These are phyloP conservation scores for Flaveria brownii DNA, from an alignment of 129 eudicot species.

Conservation along the genomic window DNA sequence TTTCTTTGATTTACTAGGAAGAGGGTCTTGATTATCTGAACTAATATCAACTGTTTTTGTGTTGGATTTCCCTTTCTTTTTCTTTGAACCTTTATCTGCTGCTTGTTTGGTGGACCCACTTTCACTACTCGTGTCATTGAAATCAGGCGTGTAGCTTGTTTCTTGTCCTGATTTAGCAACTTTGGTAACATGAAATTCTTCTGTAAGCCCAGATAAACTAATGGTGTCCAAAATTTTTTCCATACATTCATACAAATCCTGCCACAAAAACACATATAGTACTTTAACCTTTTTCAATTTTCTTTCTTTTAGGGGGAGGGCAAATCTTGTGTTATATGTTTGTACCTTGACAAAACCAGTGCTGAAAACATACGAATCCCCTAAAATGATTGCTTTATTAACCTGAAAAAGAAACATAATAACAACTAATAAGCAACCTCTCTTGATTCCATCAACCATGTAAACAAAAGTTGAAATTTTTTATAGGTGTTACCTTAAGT, in stretches of 20 bases:
- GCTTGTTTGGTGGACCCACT: conserved; percentile 49
- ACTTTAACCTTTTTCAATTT: conserved; percentile 14
- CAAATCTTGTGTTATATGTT: not conserved
- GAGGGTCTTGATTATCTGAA: conserved; percentile 57
- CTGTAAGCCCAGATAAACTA: conserved; percentile 40
- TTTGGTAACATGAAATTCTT: conserved; percentile 35
- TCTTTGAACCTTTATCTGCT: conserved; percentile 74
- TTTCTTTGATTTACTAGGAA: conserved; percentile 73
- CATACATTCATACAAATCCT: conserved; percentile 74
- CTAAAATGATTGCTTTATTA: conserved; percentile 68
- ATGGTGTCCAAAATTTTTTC: conserved; percentile 74
- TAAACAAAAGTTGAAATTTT: not conserved
- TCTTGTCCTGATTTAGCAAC: conserved; percentile 50
- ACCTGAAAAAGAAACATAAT: conserved; percentile 51
- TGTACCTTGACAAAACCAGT: conserved; percentile 80
- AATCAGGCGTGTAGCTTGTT: conserved; percentile 48
- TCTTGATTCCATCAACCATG: conserved; percentile 3
- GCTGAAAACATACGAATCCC: conserved; percentile 81
- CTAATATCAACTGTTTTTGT: conserved; percentile 56
- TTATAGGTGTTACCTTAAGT: conserved; percentile 52
- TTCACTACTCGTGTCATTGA: conserved; percentile 50
- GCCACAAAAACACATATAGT: conserved; percentile 16
- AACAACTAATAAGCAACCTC: conserved; percentile 11
- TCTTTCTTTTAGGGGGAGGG: not conserved
- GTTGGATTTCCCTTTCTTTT: conserved; percentile 72